Conservation (phyloP, 1,284 basidiomycete genomes). For the Rhizopogon parksii region DNA sequence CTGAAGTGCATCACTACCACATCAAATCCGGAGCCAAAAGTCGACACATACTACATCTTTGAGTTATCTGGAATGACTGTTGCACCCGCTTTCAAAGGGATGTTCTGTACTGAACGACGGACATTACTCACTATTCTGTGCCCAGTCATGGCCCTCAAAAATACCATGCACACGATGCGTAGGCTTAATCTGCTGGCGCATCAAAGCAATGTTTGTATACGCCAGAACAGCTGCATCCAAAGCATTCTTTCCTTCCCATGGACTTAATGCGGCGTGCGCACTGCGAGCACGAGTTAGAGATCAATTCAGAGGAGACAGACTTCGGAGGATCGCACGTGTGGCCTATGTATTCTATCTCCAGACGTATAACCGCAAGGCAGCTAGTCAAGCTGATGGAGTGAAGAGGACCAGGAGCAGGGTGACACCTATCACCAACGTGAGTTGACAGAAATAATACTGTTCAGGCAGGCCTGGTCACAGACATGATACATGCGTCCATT, state of each 20-base stretch:
- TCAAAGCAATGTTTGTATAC: slow-evolving; percentile 59
- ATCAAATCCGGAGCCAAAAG: not conserved
- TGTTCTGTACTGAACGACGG: not conserved
- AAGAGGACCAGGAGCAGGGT: slow-evolving; percentile 49
- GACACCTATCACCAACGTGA: slow-evolving; percentile 33
- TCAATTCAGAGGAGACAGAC: not conserved
- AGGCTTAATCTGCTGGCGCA: slow-evolving; percentile 62
- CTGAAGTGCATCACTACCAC: slow-evolving; percentile 17
- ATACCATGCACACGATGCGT: slow-evolving; percentile 56
- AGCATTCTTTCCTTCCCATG: slow-evolving; percentile 68
- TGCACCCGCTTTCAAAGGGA: not conserved
- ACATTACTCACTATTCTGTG: slow-evolving; percentile 39
- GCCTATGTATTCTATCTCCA: slow-evolving; percentile 45
- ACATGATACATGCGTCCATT: slow-evolving; percentile 63
- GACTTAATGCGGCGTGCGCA: slow-evolving; percentile 57
- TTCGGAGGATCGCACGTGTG: slow-evolving; percentile 37
- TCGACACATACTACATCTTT: slow-evolving; percentile 41
- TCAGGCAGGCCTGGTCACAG: slow-evolving; percentile 9
- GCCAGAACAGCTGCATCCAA: slow-evolving; percentile 65
- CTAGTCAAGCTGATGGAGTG: slow-evolving; percentile 42
- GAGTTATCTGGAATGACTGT: slow-evolving; percentile 71
- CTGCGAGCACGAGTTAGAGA: slow-evolving; percentile 22
- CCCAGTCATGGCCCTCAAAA: slow-evolving; percentile 52
- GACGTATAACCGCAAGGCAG: slow-evolving; percentile 42
- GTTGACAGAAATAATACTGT: not conserved